Conservation (phyloP, 768 basidiomycete species). For the Boletus bicolor region DNA sequence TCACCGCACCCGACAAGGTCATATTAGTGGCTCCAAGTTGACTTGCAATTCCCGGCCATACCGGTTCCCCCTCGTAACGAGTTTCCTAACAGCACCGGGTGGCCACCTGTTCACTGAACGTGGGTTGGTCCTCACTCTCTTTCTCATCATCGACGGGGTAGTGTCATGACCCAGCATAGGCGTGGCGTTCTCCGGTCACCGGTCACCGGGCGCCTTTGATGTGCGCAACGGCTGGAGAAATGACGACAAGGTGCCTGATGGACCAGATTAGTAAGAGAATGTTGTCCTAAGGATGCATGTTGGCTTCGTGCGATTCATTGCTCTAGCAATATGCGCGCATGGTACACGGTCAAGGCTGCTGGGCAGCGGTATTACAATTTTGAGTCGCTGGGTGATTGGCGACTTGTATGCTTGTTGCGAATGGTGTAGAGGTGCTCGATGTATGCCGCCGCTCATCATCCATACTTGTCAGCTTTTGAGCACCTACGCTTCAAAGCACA, state of each 20-base stretch:
- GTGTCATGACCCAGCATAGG: not conserved
- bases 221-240: constrained; percentile 2
- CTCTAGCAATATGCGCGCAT: constrained; percentile 9
- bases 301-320: constrained; percentile 29
- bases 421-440: not conserved
- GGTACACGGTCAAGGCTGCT: not conserved
- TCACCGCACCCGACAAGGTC: constrained; percentile 17
- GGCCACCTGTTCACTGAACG: not conserved
- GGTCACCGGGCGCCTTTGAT: constrained; percentile 14
- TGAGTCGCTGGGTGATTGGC: not conserved
- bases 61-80: not conserved
- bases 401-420: not conserved
- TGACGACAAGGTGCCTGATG: constrained; percentile 7
- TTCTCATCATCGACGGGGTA: not conserved
- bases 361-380: not conserved
- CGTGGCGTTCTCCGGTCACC: constrained; percentile 22
- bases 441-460: not conserved
- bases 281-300: constrained; percentile 7
- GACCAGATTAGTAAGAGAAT: constrained; percentile 19
- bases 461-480: not conserved
- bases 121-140: not conserved
- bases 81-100: not conserved
- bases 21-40: constrained; percentile 10
- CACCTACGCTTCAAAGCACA: not conserved
- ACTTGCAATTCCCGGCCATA: constrained; percentile 6